Evolutionary conservation across 345 rosid species (phyloP).

Genomic region (Syzygium grande): DNA sequence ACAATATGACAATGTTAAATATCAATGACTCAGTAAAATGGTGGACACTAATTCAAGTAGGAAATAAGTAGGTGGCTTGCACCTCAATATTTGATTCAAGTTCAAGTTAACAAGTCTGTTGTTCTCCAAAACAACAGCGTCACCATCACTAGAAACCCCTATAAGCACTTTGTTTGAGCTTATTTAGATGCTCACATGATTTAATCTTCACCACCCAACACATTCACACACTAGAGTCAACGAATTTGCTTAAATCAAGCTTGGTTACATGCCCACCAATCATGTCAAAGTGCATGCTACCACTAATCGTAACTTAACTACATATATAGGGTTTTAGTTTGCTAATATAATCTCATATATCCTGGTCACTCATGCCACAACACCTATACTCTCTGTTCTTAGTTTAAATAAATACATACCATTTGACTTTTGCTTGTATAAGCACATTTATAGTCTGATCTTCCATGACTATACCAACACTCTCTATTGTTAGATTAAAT

Average conservation of each 20-base stretch:
- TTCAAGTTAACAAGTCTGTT: neutral
- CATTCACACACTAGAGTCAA: neutral
- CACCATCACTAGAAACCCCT: neutral
- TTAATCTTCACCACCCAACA: neutral
- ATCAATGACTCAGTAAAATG: neutral
- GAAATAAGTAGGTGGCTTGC: neutral
- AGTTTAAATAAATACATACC: neutral
- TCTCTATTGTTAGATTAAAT: neutral
- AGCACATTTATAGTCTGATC: neutral
- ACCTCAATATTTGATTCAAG: neutral
- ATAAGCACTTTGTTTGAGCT: neutral
- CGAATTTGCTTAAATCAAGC: neutral
- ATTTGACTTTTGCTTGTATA: neutral
- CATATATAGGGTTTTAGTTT: neutral
- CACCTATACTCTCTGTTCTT: neutral
- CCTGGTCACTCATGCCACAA: neutral
- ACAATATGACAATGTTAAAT: neutral
- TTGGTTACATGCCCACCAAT: neutral
- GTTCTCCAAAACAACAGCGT: neutral
- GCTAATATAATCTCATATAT: neutral
- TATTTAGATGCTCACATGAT: neutral
- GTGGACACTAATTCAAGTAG: neutral
- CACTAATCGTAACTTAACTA: neutral
- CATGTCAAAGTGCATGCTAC: neutral
- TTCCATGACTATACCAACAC: neutral